Evolutionary conservation across 805 yeast genomes (phyloP).

Genomic region (Clavispora santaluciae): DNA sequence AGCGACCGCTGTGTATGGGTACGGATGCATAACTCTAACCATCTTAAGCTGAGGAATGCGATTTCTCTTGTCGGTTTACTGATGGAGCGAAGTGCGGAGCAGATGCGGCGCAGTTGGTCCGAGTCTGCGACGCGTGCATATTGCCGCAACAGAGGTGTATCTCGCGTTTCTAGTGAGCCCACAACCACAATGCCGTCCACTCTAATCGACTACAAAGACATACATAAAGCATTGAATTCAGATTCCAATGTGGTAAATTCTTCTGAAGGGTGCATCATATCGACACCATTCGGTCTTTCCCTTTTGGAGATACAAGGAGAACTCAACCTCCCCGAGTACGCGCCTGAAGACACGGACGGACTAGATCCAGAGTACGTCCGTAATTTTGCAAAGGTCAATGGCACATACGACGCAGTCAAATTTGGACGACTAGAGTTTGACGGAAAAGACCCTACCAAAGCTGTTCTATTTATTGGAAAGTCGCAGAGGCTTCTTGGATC

Average conservation of each 20-base stretch:
- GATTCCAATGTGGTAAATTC: background rate
- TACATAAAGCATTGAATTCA: conserved; percentile 8
- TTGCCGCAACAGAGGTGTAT: too few relatives aligned
- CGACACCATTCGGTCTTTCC: conserved; percentile 56
- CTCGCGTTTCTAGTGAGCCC: too few relatives aligned
- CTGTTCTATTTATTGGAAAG: conserved; percentile 59
- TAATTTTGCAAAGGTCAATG: conserved; percentile 32
- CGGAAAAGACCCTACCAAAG: conserved; percentile 34
- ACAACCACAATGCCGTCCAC: conserved; percentile 10
- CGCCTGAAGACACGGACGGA: conserved; percentile 32
- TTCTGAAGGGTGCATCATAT: conserved; percentile 17
- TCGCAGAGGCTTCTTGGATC: conserved; percentile 67
- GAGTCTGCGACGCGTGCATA: too few relatives aligned
- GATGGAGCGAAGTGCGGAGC: too few relatives aligned
- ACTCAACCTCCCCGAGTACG: conserved; percentile 39
- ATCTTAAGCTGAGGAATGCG: too few relatives aligned
- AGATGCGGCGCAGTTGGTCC: too few relatives aligned
- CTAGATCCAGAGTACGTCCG: conserved; percentile 27
- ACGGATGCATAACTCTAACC: too few relatives aligned
- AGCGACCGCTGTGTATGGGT: too few relatives aligned
- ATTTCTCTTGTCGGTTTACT: too few relatives aligned
- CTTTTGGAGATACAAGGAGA: conserved; percentile 74
- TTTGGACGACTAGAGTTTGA: conserved; percentile 49
- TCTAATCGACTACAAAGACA: conserved; percentile 10
- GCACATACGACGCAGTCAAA: conserved; percentile 41